Evolutionary conservation across 2,329 filamentous ascomycete species (phyloP).

Genomic region (Penicillium sp.): DNA sequence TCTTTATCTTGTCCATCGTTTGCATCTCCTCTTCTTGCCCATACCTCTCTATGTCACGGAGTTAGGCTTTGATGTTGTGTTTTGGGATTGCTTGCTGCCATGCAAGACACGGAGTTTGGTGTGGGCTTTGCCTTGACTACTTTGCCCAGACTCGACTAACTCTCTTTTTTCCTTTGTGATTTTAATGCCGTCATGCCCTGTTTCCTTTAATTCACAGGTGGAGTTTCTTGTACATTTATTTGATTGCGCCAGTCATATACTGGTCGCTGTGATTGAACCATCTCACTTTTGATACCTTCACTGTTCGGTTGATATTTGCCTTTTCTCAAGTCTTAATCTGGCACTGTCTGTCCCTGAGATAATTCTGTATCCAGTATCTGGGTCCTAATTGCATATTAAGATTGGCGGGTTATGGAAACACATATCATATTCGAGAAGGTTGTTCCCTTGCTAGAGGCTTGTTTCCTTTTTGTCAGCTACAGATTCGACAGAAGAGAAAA

Average conservation of each 20-base stretch:
- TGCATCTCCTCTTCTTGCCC: conserved; percentile 21
- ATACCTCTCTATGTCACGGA: conserved; percentile 22
- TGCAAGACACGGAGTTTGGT: conserved; percentile 16
- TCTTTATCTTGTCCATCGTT: conserved; percentile 1
- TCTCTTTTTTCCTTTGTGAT: conserved; percentile 23
- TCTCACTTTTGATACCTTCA: background rate
- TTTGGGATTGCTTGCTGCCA: conserved; percentile 14
- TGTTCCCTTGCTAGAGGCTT: too few relatives aligned
- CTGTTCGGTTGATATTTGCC: background rate
- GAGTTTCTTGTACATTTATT: conserved; percentile 26
- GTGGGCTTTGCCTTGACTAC: conserved; percentile 5
- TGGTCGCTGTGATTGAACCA: conserved; percentile 4
- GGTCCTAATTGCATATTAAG: background rate
- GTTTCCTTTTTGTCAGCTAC: too few relatives aligned
- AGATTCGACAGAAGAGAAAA: too few relatives aligned
- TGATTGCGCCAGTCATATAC: conserved; percentile 14
- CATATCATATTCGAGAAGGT: background rate
- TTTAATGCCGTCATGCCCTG: conserved; percentile 29
- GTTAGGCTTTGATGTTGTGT: conserved; percentile 11
- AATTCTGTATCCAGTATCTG: background rate
- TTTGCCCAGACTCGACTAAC: conserved; percentile 15
- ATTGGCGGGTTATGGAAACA: background rate
- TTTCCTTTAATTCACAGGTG: conserved; percentile 18
- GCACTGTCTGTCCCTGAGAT: background rate
- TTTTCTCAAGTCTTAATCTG: background rate